These are phyloP conservation scores for Colletotrichum musae DNA, from an alignment of 2,329 filamentous ascomycete genomes.

Conservation along the genomic window DNA sequence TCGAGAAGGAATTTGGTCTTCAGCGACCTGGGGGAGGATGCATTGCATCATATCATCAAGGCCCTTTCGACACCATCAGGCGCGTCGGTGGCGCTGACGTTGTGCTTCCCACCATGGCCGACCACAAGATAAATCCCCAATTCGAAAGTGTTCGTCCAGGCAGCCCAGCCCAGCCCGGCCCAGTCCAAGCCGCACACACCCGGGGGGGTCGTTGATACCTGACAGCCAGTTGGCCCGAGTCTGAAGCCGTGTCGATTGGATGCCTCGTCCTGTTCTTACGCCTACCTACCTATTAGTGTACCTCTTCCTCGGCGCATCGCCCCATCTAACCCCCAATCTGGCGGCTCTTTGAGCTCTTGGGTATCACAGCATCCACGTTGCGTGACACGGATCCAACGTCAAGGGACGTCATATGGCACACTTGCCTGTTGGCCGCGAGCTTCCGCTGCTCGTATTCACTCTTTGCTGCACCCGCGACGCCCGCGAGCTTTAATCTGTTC, in stretches of 20 bases:
- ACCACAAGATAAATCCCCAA: background rate
- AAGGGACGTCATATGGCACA: constrained; percentile 22
- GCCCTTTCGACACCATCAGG: background rate
- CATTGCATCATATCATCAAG: background rate
- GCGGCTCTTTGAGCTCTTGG: constrained; percentile 24
- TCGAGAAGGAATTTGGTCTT: background rate
- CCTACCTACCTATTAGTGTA: background rate
- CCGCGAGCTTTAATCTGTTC: background rate
- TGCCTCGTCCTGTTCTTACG: background rate
- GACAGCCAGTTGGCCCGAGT: constrained; percentile 11
- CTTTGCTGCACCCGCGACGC: background rate
- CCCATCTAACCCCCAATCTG: constrained; percentile 13
- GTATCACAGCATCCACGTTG: constrained; percentile 18
- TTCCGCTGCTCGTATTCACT: constrained; percentile 14
- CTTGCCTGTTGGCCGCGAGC: background rate
- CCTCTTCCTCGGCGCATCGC: background rate
- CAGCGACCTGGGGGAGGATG: background rate
- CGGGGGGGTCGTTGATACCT: constrained; percentile 17
- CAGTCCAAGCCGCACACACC: background rate
- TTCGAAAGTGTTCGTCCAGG: too few relatives aligned
- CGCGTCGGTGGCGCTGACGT: constrained; percentile 21
- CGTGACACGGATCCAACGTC: constrained; percentile 23
- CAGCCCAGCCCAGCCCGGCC: background rate
- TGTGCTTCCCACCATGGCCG: constrained; percentile 17
- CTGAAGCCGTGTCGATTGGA: constrained; percentile 7